phyloP scores from a whole-genome alignment of 495 filamentous ascomycete species.

The Podospora pseudopauciseta region DNA sequence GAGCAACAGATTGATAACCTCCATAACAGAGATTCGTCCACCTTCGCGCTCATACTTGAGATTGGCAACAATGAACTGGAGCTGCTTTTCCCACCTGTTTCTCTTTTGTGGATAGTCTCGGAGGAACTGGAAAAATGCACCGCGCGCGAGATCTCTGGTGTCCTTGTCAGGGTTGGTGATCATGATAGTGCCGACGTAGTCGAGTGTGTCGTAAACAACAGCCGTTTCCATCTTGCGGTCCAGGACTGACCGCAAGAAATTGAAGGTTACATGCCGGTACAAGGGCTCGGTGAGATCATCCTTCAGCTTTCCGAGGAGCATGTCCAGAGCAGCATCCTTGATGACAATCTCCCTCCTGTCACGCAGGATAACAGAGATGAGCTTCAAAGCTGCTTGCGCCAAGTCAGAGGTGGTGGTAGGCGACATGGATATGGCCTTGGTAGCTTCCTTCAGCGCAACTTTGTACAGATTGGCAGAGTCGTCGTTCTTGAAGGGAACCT shows the following conservation, averaged over 20 bases:
- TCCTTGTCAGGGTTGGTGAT: conserved; percentile 87
- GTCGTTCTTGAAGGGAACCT: conserved; percentile 73
- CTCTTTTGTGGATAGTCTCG: conserved; percentile 92
- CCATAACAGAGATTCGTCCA: conserved; percentile 86
- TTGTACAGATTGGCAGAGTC: conserved; percentile 72
- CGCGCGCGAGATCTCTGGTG: conserved; percentile 80
- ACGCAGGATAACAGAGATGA: conserved; percentile 79
- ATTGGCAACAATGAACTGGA: conserved; percentile 83
- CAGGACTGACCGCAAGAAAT: conserved; percentile 83
- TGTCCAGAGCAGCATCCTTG: conserved; percentile 77
- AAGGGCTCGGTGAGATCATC: conserved; percentile 92
- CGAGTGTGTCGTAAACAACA: conserved; percentile 84
- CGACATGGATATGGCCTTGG: conserved; percentile 60
- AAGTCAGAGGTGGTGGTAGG: conserved; percentile 74
- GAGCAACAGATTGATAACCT: conserved; percentile 76
- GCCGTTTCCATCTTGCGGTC: conserved; percentile 79
- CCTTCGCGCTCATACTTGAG: conserved; percentile 84
- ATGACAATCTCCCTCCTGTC: conserved; percentile 70
- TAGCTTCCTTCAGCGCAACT: conserved; percentile 73
- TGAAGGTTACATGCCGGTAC: conserved; percentile 86
- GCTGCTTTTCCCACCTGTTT: conserved; percentile 80
- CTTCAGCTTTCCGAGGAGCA: conserved; percentile 76
- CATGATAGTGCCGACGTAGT: conserved; percentile 88
- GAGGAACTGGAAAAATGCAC: conserved; percentile 89
- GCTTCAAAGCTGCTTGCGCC: conserved; percentile 79